Evolutionary conservation across 768 basidiomycete species (phyloP).

Genomic region (Suillus lakei): DNA sequence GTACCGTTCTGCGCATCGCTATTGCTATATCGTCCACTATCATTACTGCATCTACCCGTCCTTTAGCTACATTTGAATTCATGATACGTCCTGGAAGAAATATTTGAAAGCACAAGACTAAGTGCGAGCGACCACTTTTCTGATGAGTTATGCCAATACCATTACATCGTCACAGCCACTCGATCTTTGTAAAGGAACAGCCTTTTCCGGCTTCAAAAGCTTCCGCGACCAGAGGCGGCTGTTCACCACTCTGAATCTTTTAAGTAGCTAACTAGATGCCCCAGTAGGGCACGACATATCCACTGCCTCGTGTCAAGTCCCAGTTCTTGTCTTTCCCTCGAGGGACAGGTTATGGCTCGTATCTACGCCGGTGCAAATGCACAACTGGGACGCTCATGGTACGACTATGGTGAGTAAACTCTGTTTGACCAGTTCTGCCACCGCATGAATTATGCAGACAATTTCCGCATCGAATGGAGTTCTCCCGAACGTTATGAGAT

Average conservation of each 20-base stretch:
- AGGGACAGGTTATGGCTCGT: slow-evolving; percentile 44
- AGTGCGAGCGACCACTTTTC: background rate
- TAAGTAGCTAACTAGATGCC: slow-evolving; percentile 26
- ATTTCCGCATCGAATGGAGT: slow-evolving; percentile 66
- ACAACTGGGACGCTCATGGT: slow-evolving; percentile 61
- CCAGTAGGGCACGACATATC: slow-evolving; percentile 22
- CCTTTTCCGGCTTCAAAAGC: slow-evolving; percentile 1
- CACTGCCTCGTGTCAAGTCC: slow-evolving; percentile 20
- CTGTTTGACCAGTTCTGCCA: background rate
- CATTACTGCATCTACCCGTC: slow-evolving; percentile 27
- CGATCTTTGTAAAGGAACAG: slow-evolving; percentile 1
- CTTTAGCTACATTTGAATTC: slow-evolving; percentile 20
- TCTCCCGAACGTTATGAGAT: slow-evolving; percentile 71
- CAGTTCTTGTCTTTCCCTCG: slow-evolving; percentile 21
- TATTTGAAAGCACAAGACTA: background rate
- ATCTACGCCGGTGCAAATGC: slow-evolving; percentile 64
- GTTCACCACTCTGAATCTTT: slow-evolving; percentile 24
- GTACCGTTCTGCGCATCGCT: slow-evolving; percentile 25
- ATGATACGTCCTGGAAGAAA: slow-evolving; percentile 18
- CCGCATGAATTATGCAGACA: slow-evolving; percentile 43
- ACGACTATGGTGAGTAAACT: slow-evolving; percentile 57
- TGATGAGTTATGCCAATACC: background rate
- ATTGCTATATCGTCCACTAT: slow-evolving; percentile 30
- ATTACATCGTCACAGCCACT: background rate
- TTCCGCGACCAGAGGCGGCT: slow-evolving; percentile 7